Conservation (phyloP, 139 green algal genomes). For the Coelastrella sp. region DNA sequence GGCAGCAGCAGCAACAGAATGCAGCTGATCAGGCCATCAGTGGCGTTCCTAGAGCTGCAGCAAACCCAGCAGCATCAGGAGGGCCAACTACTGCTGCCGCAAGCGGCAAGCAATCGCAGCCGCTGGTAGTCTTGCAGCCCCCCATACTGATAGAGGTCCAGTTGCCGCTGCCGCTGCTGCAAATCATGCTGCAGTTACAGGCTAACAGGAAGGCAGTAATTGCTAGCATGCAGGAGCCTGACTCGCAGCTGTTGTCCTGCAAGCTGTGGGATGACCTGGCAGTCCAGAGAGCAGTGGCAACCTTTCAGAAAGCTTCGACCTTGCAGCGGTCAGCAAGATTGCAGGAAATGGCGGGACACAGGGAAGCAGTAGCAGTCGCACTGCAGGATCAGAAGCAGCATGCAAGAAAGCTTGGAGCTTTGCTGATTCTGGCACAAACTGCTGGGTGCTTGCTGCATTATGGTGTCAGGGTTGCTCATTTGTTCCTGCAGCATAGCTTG, state of each 20-base stretch:
- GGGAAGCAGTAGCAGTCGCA: neutral
- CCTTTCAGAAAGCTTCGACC: neutral
- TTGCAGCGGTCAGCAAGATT: neutral
- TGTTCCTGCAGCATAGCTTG: slow-evolving; percentile 44
- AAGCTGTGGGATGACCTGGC: slow-evolving; percentile 17
- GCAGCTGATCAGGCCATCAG: too few species aligned
- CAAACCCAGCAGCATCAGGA: neutral
- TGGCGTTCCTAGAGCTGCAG: too few species aligned
- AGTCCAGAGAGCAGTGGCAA: neutral
- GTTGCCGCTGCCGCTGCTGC: neutral
- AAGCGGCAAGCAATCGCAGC: neutral
- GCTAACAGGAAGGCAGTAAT: neutral
- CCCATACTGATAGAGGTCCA: neutral
- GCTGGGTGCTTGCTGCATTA: slow-evolving; percentile 26
- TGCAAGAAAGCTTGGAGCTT: neutral
- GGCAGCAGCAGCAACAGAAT: too few species aligned
- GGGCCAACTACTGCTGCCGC: neutral
- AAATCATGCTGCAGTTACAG: neutral
- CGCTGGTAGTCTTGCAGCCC: neutral
- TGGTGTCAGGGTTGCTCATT: slow-evolving; percentile 20
- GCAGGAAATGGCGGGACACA: too few species aligned
- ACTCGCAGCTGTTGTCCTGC: neutral
- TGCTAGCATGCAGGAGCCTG: neutral
- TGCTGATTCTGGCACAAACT: slow-evolving; percentile 30
- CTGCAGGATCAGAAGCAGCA: slow-evolving; percentile 17